Evolutionary conservation across 1,139 yeast species (phyloP), one percentile per base, ranked within the genome.

Genomic region (Yamadazyma trypodendri): DNA sequence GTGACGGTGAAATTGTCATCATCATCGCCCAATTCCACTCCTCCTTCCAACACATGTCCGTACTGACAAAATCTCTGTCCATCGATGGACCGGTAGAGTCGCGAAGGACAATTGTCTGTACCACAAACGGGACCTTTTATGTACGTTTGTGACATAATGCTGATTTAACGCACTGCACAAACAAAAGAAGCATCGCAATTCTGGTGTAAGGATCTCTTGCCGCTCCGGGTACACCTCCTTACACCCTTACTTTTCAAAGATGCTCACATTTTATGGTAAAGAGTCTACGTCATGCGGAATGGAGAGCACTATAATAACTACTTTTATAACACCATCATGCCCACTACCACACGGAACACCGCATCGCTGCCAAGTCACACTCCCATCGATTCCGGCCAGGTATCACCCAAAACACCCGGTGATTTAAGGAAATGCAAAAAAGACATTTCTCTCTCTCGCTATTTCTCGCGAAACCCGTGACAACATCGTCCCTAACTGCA

Each of bases 21-120:
- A 31, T 85, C 96, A 51, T 84, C 90, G 46, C 84, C 83, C 49
- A 78, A 71, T 56, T 88, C 95, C 24, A 85, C 60, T 45, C 82
- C 85, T 29, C 92, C 90, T 46, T 84, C 92, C 60, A 78, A 77
- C 14, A 89, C 88, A 62, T 92, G 98, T 2, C 97, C 97, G 54
- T 76, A 84, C 54, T 86, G 90, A 56, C 98, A 92, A 16, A 88
- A 81, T 41, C 81, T 74, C 39, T 77, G 77, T 18, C 97, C 97
- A 52, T 85, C 88, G 8, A 78, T 66, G 24, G 75, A 61, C 36
- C 84, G 72, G 77, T 87, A 92, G 36, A 82, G 72, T 34, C 80
- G 64, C 2, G 96, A 85, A 4, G 84, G 78, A 62, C 98, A 92
- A 65, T 92, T 90, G 46, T 84, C 90, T 3, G 81, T 80, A 2